These are phyloP conservation scores for Volvox reticuliferus DNA, from an alignment of 139 green algal genomes.

Conservation along the genomic window DNA sequence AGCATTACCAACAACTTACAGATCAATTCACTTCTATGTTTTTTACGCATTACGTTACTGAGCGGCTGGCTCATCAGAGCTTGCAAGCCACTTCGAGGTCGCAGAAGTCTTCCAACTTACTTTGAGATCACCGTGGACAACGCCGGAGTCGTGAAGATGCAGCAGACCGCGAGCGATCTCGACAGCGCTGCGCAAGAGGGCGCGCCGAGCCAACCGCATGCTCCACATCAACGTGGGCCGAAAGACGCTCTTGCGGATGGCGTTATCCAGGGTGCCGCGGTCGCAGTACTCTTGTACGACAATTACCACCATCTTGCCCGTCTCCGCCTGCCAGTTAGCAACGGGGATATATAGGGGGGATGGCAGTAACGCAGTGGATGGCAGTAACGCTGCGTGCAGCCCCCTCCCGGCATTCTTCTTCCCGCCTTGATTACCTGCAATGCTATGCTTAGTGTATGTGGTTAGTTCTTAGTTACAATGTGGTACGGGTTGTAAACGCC, in stretches of 20 bases:
- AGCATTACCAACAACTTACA: too few relatives aligned
- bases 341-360: not conserved
- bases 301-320: constrained; percentile 1
- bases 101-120: not conserved
- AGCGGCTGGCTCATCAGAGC: too few relatives aligned
- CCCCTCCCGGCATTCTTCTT: too few relatives aligned
- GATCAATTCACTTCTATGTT: too few relatives aligned
- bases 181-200: constrained; percentile 13
- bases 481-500: too few relatives aligned
- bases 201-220: constrained; percentile 5
- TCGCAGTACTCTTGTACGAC: not conserved
- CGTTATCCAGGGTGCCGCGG: not conserved
- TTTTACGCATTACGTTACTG: too few relatives aligned
- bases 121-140: constrained; percentile 11
- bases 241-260: not conserved
- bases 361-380: too few relatives aligned
- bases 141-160: constrained; percentile 69
- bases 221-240: not conserved
- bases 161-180: constrained; percentile 44
- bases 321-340: not conserved
- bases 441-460: too few relatives aligned
- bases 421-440: too few relatives aligned
- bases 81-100: not conserved
- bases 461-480: too few relatives aligned
- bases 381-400: too few relatives aligned